Base-by-base conservation (phyloP, 768 basidiomycete species). In the Suillus occidentalis region DNA sequence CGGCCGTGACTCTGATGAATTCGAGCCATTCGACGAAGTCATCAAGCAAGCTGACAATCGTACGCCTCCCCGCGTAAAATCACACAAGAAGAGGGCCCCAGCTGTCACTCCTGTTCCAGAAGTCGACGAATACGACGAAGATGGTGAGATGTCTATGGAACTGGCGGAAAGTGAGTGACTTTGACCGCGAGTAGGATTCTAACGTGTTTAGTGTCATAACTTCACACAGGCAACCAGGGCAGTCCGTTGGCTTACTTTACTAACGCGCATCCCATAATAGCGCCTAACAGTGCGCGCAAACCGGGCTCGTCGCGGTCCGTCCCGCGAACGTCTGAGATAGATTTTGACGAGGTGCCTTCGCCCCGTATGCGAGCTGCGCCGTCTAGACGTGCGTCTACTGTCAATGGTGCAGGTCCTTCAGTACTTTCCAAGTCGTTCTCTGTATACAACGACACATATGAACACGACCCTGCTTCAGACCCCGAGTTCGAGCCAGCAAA, bases 111-210 rank as follows among this genome's bases (percentile, higher is more conserved):
- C 78, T 14, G 68, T 77, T 61, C 67, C 72, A 34, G 75, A 77
- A 42, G 77, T 81, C 34, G 78, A 82, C 16, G 80, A 85, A 25
- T 78, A 82, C 53, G 75, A 77, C 40, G 85, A 85, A 50, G 76
- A 88, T 65, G 91, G 89, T 9, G 90, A 91, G 69, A 86, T 87
- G 82, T 88, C 87, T 13, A 92, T 94, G 92, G 89, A 91, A 61
- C 65, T 93, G 45, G 87, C 84, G 37, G 87, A 91, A 67, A 89
- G 90, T 90, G 73, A 74, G 86, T 80, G 20, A 6, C 62, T 12
- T 9, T 18, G 25, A 50, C 49, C 61, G 36, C 34, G 40, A 16
- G 42, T 3, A 62, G 31, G 3, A 9, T n/a, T 14, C 45, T 8
- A 16, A 22, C 39, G 53, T 57, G 59, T 61, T 39, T 16, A 12